A percentile compares a stretch with the other conserved stretches of the same genome.
Conservation (phyloP, 2,329 filamentous ascomycete species). For the Biscogniauxia marginata region DNA sequence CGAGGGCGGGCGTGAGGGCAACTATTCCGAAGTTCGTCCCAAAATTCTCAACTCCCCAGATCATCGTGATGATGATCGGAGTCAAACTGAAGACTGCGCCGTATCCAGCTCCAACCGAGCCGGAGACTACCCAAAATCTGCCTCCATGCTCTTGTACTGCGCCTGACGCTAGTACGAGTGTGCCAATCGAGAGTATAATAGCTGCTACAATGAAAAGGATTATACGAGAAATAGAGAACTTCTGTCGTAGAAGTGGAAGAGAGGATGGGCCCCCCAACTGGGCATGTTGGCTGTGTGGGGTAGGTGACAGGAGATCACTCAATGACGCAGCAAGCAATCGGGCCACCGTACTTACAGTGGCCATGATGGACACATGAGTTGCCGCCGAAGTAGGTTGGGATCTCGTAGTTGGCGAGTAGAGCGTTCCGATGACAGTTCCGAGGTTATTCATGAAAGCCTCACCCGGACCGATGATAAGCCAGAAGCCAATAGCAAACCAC, state of each 20-base stretch:
- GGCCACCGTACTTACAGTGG: slow-evolving; percentile 84
- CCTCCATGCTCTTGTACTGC: slow-evolving; percentile 69
- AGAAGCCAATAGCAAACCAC: slow-evolving; percentile 87
- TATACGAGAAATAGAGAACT: slow-evolving; percentile 71
- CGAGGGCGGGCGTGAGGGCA: slow-evolving; percentile 84
- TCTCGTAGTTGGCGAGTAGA: slow-evolving; percentile 60
- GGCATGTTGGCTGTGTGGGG: slow-evolving; percentile 57
- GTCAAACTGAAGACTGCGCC: slow-evolving; percentile 87
- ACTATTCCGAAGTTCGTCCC: slow-evolving; percentile 97
- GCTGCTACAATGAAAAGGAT: slow-evolving; percentile 76
- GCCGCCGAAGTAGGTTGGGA: slow-evolving; percentile 60
- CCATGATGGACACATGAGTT: slow-evolving; percentile 91
- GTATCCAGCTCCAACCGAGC: slow-evolving; percentile 85
- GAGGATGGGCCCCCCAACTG: slow-evolving; percentile 41
- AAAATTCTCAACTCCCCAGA: slow-evolving; percentile 98
- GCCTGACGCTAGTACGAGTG: slow-evolving; percentile 76
- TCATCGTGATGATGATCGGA: slow-evolving; percentile 91
- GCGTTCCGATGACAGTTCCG: slow-evolving; percentile 86
- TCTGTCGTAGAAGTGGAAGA: slow-evolving; percentile 34
- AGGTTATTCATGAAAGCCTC: slow-evolving; percentile 98
- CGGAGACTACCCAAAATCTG: slow-evolving; percentile 83
- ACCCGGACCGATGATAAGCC: slow-evolving; percentile 90
- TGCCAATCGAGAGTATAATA: slow-evolving; percentile 70
- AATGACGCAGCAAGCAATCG: slow-evolving; percentile 86
- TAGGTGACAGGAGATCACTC: slow-evolving; percentile 80